A percentile compares a stretch with the other conserved stretches of the same genome.
Conservation (phyloP, 1,284 basidiomycete species). For the Ceraceosorus bombacis region DNA sequence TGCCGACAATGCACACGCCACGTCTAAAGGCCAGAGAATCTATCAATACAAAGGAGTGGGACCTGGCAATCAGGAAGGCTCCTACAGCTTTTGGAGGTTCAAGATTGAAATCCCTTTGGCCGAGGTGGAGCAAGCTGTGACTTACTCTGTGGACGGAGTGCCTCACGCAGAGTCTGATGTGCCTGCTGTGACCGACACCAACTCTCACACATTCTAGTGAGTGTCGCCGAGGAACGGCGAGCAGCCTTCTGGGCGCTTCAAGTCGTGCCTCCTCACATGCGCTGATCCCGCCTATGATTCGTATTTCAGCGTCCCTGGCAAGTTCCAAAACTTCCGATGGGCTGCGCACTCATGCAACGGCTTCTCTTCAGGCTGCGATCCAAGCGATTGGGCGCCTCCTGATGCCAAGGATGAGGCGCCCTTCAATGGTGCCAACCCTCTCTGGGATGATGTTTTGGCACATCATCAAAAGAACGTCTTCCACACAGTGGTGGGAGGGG, state of each 20-base stretch:
- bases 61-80: slow-evolving; percentile 52
- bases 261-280: background rate
- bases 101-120: slow-evolving; percentile 72
- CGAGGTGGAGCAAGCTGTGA: slow-evolving; percentile 66
- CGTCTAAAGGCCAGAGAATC: slow-evolving; percentile 49
- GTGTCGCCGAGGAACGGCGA: background rate
- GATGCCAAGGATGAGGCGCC: background rate
- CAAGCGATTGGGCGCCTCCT: slow-evolving; percentile 35
- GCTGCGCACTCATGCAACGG: slow-evolving; percentile 68
- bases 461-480: slow-evolving; percentile 74
- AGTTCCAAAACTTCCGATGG: slow-evolving; percentile 80
- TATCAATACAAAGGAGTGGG: slow-evolving; percentile 63
- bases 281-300: background rate
- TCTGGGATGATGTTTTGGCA: slow-evolving; percentile 82
- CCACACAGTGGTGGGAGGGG: slow-evolving; percentile 72
- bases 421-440: slow-evolving; percentile 50
- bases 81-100: slow-evolving; percentile 91
- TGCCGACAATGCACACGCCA: background rate
- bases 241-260: background rate
- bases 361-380: slow-evolving; percentile 54
- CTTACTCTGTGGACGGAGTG: slow-evolving; percentile 55
- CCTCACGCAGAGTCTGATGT: slow-evolving; percentile 27
- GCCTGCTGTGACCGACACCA: slow-evolving; percentile 42
- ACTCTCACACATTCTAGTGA: slow-evolving; percentile 63
- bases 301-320: slow-evolving; percentile 60